Conservation (phyloP, 352 stramenopile genomes). For the Aphanomyces euteiches region DNA sequence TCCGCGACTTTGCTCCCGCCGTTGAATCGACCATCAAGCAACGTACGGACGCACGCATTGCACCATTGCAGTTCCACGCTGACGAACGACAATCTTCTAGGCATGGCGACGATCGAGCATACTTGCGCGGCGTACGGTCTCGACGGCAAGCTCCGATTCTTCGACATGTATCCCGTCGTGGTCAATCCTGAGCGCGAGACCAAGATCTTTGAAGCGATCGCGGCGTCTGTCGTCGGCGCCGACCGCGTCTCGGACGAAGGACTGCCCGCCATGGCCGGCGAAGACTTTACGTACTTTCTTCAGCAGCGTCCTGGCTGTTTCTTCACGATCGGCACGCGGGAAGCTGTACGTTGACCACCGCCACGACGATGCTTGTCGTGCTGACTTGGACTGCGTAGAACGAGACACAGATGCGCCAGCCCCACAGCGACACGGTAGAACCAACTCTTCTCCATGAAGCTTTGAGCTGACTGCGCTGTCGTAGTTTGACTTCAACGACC, state of each 20-base stretch:
- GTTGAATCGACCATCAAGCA: slow-evolving; percentile 78
- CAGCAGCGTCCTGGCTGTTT: slow-evolving; percentile 77
- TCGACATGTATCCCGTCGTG: slow-evolving; percentile 65
- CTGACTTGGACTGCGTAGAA: neutral
- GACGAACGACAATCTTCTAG: neutral
- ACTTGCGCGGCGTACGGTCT: slow-evolving; percentile 78
- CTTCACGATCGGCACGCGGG: slow-evolving; percentile 48
- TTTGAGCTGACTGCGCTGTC: neutral
- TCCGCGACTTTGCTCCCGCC: slow-evolving; percentile 88
- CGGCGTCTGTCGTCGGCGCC: slow-evolving; percentile 49
- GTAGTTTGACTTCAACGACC: neutral
- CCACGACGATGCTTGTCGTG: neutral
- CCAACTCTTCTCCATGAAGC: neutral
- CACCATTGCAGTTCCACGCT: too few relatives aligned
- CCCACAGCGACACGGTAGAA: neutral
- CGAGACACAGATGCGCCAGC: neutral
- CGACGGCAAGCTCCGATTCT: slow-evolving; percentile 55
- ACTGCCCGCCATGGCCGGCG: slow-evolving; percentile 87
- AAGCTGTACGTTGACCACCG: neutral
- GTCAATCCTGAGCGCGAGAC: slow-evolving; percentile 75
- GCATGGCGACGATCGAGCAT: slow-evolving; percentile 74
- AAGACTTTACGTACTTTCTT: slow-evolving; percentile 93
- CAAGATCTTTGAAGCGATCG: slow-evolving; percentile 63
- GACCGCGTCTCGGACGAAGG: slow-evolving; percentile 62
- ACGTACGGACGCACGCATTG: slow-evolving; percentile 36